Evolutionary conservation across 208 protist species (phyloP).

Genomic region (Entamoeba invadens): DNA sequence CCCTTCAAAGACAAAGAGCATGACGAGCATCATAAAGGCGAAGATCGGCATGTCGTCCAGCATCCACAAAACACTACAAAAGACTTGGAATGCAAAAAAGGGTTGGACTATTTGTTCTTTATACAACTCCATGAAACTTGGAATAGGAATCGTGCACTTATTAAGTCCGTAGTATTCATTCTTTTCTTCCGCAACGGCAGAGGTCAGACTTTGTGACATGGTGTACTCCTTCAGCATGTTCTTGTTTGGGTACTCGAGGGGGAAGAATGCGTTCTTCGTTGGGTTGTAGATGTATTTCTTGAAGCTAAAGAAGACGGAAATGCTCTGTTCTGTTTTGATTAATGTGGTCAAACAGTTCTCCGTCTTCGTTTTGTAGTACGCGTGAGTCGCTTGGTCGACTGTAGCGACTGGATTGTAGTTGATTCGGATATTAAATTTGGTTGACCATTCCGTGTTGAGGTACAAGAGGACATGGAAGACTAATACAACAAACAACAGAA

Average conservation of each 20-base stretch:
- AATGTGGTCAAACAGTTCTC: background rate
- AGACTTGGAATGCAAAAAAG: conserved; percentile 91
- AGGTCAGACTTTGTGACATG: background rate
- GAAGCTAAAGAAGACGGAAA: background rate
- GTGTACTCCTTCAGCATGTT: background rate
- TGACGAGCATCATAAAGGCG: conserved; percentile 77
- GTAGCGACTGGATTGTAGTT: background rate
- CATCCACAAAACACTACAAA: conserved; percentile 47
- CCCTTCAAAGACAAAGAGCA: conserved; percentile 82
- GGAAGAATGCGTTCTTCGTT: background rate
- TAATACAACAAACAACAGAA: background rate
- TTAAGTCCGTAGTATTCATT: background rate
- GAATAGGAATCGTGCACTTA: conserved; percentile 65
- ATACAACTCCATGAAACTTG: conserved; percentile 74
- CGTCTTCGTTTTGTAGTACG: background rate
- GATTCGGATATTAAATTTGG: background rate
- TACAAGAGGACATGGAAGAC: background rate
- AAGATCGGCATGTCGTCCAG: conserved; percentile 83
- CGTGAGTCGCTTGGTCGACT: background rate
- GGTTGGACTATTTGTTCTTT: conserved; percentile 78
- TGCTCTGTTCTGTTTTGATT: background rate
- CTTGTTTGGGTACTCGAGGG: background rate
- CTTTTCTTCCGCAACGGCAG: background rate
- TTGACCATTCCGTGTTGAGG: background rate
- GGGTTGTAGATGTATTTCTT: background rate